Conservation (phyloP, 495 filamentous ascomycete genomes). For the Penicillium diatomitis region DNA sequence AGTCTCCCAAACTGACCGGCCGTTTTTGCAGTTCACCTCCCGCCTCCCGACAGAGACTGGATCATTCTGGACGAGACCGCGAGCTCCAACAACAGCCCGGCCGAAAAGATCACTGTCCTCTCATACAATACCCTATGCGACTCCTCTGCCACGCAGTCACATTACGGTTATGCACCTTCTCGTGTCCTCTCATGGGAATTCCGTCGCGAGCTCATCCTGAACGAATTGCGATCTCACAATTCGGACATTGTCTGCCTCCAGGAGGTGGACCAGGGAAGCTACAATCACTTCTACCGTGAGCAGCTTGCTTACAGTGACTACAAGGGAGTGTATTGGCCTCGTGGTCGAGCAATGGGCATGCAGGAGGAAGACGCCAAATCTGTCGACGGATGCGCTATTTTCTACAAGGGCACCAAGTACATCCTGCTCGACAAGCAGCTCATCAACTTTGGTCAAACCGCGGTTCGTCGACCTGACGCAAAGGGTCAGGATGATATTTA, state of each 20-base stretch:
- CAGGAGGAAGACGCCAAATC: slow-evolving; percentile 71
- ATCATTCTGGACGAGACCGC: slow-evolving; percentile 54
- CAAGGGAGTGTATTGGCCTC: slow-evolving; percentile 85
- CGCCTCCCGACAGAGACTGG: slow-evolving; percentile 67
- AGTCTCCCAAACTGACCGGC: no score
- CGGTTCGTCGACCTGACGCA: slow-evolving; percentile 88
- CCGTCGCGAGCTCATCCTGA: slow-evolving; percentile 68
- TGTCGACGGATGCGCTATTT: slow-evolving; percentile 93
- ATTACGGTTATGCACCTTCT: slow-evolving; percentile 83
- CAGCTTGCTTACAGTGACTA: slow-evolving; percentile 77
- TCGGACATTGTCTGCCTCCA: slow-evolving; percentile 89
- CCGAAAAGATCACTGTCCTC: slow-evolving; percentile 64
- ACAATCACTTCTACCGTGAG: slow-evolving; percentile 78
- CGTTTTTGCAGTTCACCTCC: slow-evolving; percentile 35
- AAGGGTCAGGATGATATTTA: slow-evolving; percentile 94
- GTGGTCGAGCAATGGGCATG: slow-evolving; percentile 83
- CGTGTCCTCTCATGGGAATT: slow-evolving; percentile 76
- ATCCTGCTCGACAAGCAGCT: slow-evolving; percentile 87
- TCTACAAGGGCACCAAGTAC: slow-evolving; percentile 89
- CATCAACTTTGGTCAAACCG: slow-evolving; percentile 82
- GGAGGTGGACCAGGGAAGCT: slow-evolving; percentile 83
- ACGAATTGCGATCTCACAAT: slow-evolving; percentile 67
- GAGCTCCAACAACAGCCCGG: slow-evolving; percentile 22
- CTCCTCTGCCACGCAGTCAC: slow-evolving; percentile 68
- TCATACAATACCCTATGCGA: slow-evolving; percentile 96